Evolutionary conservation across 441 rosid genomes (phyloP).

Genomic region (Pelargonium hybrid): DNA sequence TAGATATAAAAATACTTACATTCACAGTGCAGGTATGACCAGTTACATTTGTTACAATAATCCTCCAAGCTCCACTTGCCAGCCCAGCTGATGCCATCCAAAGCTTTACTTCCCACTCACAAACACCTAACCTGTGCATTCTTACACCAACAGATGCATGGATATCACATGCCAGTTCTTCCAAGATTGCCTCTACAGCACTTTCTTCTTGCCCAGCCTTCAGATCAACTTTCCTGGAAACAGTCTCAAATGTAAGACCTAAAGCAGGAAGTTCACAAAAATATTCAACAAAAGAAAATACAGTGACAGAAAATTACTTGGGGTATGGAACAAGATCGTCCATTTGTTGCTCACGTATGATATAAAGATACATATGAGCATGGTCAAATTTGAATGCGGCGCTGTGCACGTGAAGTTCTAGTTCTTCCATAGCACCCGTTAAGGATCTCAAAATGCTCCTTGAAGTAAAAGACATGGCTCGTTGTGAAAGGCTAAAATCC

Average conservation of each 20-base stretch:
- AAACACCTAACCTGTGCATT: constrained; percentile 86
- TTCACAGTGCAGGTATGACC: constrained; percentile 89
- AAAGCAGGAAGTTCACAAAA: constrained; percentile 11
- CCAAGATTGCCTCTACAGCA: constrained; percentile 57
- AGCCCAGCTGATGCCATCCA: constrained; percentile 79
- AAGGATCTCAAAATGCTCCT: constrained; percentile 80
- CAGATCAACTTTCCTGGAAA: constrained; percentile 70
- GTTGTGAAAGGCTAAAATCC: constrained; percentile 34
- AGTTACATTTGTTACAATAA: constrained; percentile 72
- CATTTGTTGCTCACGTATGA: constrained; percentile 77
- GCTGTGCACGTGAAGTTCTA: constrained; percentile 88
- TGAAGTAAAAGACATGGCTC: constrained; percentile 60
- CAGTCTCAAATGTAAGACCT: constrained; percentile 25
- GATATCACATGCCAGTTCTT: constrained; percentile 64
- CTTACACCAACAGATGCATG: constrained; percentile 75
- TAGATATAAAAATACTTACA: constrained; percentile 46
- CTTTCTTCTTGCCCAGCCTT: constrained; percentile 63
- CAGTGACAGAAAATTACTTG: constrained; percentile 39
- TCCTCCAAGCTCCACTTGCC: constrained; percentile 96
- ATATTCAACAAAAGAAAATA: constrained; percentile 7
- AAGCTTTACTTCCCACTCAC: constrained; percentile 98
- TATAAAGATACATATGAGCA: constrained; percentile 91
- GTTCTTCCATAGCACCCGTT: constrained; percentile 93
- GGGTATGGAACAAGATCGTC: constrained; percentile 82
- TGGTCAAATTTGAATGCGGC: constrained; percentile 75